A percentile compares a stretch with the other conserved stretches of the same genome.
Conservation (phyloP, 495 filamentous ascomycete species). For the Evernia prunastri region DNA sequence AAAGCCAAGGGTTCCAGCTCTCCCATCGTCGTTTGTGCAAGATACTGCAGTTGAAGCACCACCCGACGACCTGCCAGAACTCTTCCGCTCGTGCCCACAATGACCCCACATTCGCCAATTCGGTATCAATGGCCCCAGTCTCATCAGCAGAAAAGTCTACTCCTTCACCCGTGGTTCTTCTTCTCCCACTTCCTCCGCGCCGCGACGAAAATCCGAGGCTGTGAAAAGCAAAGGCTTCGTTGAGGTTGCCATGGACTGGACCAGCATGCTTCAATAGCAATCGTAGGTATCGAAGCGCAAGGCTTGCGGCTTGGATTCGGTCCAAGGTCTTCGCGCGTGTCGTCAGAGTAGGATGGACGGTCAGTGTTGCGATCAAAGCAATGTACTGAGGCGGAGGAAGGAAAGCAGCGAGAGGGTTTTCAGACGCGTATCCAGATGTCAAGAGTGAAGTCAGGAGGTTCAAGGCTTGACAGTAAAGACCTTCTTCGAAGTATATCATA, state of each 20-base stretch:
- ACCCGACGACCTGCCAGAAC: conserved; percentile 86
- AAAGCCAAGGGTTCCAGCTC: conserved; percentile 76
- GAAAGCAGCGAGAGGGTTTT: conserved; percentile 35
- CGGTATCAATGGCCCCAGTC: conserved; percentile 41
- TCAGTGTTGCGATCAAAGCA: conserved; percentile 59
- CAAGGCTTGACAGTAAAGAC: conserved; percentile 63
- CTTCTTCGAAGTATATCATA: conserved; percentile 69
- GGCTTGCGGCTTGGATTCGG: conserved; percentile 45
- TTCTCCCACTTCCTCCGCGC: conserved; percentile 32
- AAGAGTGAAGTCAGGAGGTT: conserved; percentile 60
- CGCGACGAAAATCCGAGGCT: conserved; percentile 26
- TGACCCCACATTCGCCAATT: conserved; percentile 56
- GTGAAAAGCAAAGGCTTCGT: conserved; percentile 49
- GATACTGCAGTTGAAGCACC: conserved; percentile 88
- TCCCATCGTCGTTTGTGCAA: conserved; percentile 65
- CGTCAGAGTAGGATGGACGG: conserved; percentile 66
- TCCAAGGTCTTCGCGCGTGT: conserved; percentile 50
- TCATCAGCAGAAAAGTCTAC: conserved; percentile 29
- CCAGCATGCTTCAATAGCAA: conserved; percentile 47
- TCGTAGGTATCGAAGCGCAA: conserved; percentile 54
- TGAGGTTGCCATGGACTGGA: conserved; percentile 43
- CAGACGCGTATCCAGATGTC: conserved; percentile 45
- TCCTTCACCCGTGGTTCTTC: conserved; percentile 23
- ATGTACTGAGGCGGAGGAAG: conserved; percentile 53
- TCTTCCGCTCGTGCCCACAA: conserved; percentile 69